Percentiles rank a stretch among this genome's conserved stretches.
phyloP scores from a whole-genome alignment of 345 rosid genomes.

The Fremontodendron californicum region DNA sequence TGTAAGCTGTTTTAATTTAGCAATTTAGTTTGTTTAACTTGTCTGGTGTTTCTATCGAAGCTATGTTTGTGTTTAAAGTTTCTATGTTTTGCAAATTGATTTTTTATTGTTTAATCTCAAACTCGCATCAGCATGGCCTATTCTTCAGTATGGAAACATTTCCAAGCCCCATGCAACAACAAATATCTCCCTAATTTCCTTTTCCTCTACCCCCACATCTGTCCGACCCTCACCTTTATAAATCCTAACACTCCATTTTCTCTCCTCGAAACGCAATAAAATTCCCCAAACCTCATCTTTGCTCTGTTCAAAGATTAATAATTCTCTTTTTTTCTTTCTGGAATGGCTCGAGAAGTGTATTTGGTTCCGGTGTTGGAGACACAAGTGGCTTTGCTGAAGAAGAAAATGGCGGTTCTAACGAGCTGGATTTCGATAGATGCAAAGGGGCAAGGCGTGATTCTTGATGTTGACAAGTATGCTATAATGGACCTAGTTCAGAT shows the following conservation, averaged over 20 bases:
- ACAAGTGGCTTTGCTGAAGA: conserved; percentile 24
- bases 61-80: too few species aligned
- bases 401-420: conserved; percentile 34
- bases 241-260: not conserved
- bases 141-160: too few species aligned
- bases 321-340: not conserved
- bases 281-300: not conserved
- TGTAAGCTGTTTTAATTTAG: too few species aligned
- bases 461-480: conserved; percentile 49
- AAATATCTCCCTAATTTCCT: too few species aligned
- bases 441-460: conserved; percentile 29
- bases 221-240: not conserved
- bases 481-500: conserved; percentile 51
- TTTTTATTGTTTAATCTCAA: too few species aligned
- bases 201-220: not conserved
- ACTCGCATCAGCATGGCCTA: too few species aligned
- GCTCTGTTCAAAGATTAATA: not conserved
- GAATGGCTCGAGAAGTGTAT: conserved; percentile 16
- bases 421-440: conserved; percentile 42
- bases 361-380: conserved; percentile 22
- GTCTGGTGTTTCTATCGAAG: too few species aligned
- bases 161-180: too few species aligned
- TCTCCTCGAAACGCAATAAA: not conserved
- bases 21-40: too few species aligned
- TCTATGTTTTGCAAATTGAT: too few species aligned